Conservation (phyloP, 768 basidiomycete genomes). For the Mycena rebaudengoi region DNA sequence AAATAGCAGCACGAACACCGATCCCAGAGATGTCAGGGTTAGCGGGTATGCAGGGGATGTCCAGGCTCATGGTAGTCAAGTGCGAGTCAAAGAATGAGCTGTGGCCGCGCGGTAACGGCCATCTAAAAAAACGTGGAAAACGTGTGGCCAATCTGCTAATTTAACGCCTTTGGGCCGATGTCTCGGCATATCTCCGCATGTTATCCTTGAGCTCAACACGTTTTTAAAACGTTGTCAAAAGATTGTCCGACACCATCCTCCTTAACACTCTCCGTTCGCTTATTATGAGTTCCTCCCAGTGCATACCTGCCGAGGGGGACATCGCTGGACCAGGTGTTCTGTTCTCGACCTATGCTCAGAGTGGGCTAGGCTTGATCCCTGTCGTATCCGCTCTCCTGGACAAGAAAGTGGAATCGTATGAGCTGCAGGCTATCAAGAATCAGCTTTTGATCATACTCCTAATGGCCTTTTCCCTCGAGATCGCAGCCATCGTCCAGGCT, state of each 20-base stretch:
- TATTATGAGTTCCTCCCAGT: no score
- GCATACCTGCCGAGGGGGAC: constrained; percentile 24
- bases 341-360: constrained; percentile 35
- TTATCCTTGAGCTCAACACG: no score
- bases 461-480: constrained; percentile 34
- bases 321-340: constrained; percentile 37
- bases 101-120: no score
- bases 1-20: constrained; percentile 36
- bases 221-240: no score
- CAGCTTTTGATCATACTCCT: constrained; percentile 29
- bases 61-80: no score
- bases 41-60: constrained; percentile 5
- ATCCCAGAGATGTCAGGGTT: constrained; percentile 32
- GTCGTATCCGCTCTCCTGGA: constrained; percentile 30
- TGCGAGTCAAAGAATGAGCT: no score
- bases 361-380: constrained; percentile 32
- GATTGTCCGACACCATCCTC: no score
- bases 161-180: no score
- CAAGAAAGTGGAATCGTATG: constrained; percentile 25
- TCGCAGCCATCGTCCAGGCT: constrained; percentile 34
- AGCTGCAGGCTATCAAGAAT: constrained; percentile 19
- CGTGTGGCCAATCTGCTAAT: no score
- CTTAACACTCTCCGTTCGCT: no score
- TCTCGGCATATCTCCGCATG: no score
- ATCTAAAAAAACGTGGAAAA: no score